phyloP scores from a whole-genome alignment of 2,329 filamentous ascomycete species.

The Colletotrichum cordylinicola region DNA sequence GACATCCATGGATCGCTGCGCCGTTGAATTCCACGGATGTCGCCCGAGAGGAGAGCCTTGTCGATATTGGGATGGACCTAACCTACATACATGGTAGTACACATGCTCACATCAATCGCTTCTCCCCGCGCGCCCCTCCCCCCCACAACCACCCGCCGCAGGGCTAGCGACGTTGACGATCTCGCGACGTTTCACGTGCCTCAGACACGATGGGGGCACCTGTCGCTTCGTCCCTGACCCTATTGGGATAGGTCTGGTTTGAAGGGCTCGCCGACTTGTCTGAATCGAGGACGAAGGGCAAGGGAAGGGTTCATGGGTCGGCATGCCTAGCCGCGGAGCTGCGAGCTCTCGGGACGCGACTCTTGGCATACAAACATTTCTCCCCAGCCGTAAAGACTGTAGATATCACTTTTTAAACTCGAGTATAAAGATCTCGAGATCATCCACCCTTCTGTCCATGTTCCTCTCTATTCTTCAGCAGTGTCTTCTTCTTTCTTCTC shows the following conservation, averaged over 20 bases:
- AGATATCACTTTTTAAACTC: neutral
- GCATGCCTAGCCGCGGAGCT: neutral
- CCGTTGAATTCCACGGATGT: neutral
- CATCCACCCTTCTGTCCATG: neutral
- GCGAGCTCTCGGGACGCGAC: neutral
- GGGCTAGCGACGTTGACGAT: neutral
- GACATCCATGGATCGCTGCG: neutral
- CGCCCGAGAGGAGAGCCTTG: neutral
- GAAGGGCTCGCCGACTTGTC: neutral
- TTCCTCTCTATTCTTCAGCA: neutral
- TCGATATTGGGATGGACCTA: neutral
- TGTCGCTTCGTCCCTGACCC: neutral
- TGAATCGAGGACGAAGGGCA: neutral
- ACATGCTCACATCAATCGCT: neutral
- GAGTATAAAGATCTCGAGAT: neutral
- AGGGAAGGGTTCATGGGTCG: neutral
- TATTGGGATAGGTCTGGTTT: neutral
- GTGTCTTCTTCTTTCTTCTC: neutral
- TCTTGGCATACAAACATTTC: neutral
- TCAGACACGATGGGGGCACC: neutral
- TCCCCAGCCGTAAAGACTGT: neutral
- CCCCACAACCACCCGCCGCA: neutral
- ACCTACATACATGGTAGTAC: no score
- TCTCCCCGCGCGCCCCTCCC: neutral
- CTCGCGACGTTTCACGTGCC: constrained; percentile 14